Evolutionary conservation across 2,329 filamentous ascomycete species (phyloP), one percentile per base, ranked within the genome.

Genomic region (Akanthomyces uredinophilus): DNA sequence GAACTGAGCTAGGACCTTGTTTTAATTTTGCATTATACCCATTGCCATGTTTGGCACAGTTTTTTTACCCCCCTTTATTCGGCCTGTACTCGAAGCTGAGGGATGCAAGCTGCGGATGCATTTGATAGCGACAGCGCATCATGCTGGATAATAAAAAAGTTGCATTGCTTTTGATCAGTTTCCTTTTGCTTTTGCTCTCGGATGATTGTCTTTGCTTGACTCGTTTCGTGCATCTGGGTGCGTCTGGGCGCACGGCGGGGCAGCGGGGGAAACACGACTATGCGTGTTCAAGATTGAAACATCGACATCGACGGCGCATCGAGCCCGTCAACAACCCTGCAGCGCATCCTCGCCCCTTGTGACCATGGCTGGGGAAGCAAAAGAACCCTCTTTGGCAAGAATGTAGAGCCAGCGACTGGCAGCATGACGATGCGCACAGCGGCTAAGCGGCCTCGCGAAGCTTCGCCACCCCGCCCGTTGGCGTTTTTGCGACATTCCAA

Each of bases 11-110:
- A 18, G 24, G 24, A 14, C 44, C 14, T 20, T 58, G 22, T 39
- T 46, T 3, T 27, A 49, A 32, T 46, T 20, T 13, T 27, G 20
- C 44, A 58, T 58, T 58, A 58, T 58, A 58, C 55, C 55, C 55
- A 46, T 29, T 50, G 44, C 32, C 55, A 50, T 50, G 32, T 13
- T 18, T 47, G 44, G 55, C 54, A 22, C n/a, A 11, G 8, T 35
- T 57, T 46, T 11, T 13, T 27, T n/a, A n/a, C n/a, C n/a, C n/a
- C n/a, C n/a, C 14, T 56, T 56, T 44, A 13, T 20, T 46, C 27
- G 29, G 37, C 53, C 14, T 27, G 27, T 8, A 37, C 27, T 27
- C n/a, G 20, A 27, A 27, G 49, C 20, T 13, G 22, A 29, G 11
- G 22, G 37, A 14, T 41, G 18, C 11, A 20, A 14, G 35, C 13